Evolutionary conservation across 179 eudicot genomes (phyloP).

Genomic region (Silene vulgaris): DNA sequence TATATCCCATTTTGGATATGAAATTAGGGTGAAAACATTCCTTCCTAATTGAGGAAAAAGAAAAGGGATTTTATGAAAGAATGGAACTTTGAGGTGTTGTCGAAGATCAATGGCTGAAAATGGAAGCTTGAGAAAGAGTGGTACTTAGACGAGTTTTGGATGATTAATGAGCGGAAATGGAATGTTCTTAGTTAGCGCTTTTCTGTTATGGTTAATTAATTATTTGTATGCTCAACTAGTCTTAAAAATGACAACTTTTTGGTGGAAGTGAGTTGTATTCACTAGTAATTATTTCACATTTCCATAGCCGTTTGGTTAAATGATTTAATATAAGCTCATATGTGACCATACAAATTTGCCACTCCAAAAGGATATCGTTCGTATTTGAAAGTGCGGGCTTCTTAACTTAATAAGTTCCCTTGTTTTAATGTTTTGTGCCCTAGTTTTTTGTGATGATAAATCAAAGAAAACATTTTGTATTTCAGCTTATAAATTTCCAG

Average conservation of each 20-base stretch:
- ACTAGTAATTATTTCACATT: neutral
- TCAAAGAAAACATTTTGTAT: neutral
- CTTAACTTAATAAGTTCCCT: neutral
- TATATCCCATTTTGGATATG: neutral
- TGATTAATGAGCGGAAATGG: neutral
- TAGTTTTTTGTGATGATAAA: neutral
- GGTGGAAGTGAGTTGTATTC: neutral
- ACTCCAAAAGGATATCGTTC: too few species aligned
- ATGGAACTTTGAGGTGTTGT: neutral
- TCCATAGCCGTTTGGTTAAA: neutral
- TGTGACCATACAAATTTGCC: neutral
- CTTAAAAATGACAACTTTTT: neutral
- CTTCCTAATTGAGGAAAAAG: neutral
- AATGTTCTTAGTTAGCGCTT: neutral
- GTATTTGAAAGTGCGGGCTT: neutral
- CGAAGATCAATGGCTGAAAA: neutral
- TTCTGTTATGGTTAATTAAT: neutral
- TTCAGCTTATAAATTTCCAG: neutral
- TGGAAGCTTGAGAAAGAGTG: neutral
- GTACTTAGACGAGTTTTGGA: slow-evolving; percentile 2
- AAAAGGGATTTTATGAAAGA: neutral
- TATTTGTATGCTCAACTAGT: neutral
- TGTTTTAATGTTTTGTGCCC: neutral
- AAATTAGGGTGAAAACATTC: slow-evolving; percentile 1
- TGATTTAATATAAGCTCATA: neutral